phyloP scores from a whole-genome alignment of 169 alveolate genomes.

The Amoebophrya sp. region DNA sequence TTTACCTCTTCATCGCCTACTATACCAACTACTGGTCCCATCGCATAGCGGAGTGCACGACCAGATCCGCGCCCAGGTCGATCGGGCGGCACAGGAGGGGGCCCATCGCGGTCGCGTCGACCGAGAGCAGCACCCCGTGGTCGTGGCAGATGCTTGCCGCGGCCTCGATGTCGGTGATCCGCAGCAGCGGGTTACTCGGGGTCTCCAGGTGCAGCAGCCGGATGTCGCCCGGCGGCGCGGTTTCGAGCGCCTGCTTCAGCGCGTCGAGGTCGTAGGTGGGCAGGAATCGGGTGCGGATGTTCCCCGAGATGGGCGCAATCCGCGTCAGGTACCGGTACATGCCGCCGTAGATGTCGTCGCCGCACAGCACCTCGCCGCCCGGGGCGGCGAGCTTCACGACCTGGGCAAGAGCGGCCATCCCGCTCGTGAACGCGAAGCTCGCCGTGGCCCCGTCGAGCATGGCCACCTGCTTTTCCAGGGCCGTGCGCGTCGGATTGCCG shows the following conservation, averaged over 20 bases:
- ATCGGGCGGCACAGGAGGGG: background rate
- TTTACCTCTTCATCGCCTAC: no score
- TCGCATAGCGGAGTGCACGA: conserved; percentile 12
- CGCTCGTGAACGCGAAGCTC: conserved; percentile 10
- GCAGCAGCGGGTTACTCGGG: conserved; percentile 11
- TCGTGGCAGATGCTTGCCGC: background rate
- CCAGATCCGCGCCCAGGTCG: background rate
- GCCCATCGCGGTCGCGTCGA: background rate
- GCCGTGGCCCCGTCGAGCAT: conserved; percentile 4
- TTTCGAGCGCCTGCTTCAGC: background rate
- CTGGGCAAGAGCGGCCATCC: conserved; percentile 5
- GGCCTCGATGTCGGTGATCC: conserved; percentile 5
- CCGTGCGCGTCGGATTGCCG: conserved; percentile 13
- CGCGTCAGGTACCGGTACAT: background rate
- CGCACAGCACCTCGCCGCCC: conserved; percentile 6
- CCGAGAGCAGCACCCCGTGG: background rate
- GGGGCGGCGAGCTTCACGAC: background rate
- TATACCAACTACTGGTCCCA: no score
- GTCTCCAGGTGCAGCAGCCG: background rate
- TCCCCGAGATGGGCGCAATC: background rate
- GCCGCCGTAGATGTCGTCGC: conserved; percentile 19
- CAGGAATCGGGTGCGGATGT: background rate
- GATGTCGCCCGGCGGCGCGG: background rate
- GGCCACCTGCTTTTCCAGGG: background rate
- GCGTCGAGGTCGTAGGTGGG: background rate